Base-by-base conservation (phyloP, 352 stramenopile genomes). In the Phytophthora agathidicida region DNA sequence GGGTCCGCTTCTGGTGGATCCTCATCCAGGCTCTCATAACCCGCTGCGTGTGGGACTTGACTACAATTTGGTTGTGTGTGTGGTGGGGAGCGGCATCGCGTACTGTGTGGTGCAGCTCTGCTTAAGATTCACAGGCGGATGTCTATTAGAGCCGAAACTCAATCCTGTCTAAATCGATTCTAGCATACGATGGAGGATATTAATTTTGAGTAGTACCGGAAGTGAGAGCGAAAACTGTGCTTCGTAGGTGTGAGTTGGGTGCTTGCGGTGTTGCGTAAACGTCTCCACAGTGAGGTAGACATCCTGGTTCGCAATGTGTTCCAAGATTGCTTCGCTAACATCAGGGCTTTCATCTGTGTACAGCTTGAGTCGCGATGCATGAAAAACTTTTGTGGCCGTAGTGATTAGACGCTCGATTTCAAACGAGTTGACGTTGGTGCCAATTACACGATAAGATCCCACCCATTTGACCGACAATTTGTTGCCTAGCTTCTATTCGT, bases 401-500 rank as follows among this genome's bases (percentile, higher is more conserved):
- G 19, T 49, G 7, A 58, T 14, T 7, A 58, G 9, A 4, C 44
- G 39, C 30, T 60, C 22, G 30, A 60, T 51, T 17, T 60, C 50
- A 23, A 60, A 51, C 23, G 38, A 60, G 38, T 60, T 51, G 13
- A 11, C 11, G 10, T 60, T 60, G 10, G 38, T 11, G 20, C 28
- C 26, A 23, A 51, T 50, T 8, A 60, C 30, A 22, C 30, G 50
- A 19, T 60, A 60, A 14, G 38, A 30, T 23, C 39, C 30, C 14
- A 60, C 8, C 49, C 27, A 59, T n/a, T 39, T 49, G 27, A 59
- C 49, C 9, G 49, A 22, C 20, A 59, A 22, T 16, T 50, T 50
- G 37, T 49, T 59, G 11, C 38, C 22, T 24, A 42, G 27, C 19
- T n/a, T 49, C 38, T 49, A 50, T 10, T 37, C 37, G 35, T 59